Evolutionary conservation across 2,329 filamentous ascomycete species (phyloP).

Genomic region (Botrytis byssoidea): DNA sequence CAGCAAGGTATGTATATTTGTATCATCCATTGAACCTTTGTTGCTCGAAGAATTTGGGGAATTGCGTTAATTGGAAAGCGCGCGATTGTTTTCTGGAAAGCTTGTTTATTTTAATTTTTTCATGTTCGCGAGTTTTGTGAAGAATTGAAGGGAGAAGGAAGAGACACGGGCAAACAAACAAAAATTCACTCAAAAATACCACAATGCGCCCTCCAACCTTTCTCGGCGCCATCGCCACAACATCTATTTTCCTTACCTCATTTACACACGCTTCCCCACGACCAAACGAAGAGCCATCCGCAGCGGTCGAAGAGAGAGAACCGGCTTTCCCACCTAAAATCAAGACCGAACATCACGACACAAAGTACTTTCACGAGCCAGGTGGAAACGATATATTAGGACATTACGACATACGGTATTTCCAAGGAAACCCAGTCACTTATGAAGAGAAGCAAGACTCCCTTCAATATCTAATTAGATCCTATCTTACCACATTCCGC

Average conservation of each 20-base stretch:
- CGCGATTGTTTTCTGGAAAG: neutral
- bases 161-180: neutral
- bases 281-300: neutral
- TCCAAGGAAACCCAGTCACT: conserved; percentile 55
- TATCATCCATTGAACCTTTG: neutral
- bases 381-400: conserved; percentile 58
- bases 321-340: neutral
- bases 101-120: neutral
- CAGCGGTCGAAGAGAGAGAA: neutral
- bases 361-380: conserved; percentile 50
- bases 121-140: neutral
- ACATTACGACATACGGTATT: conserved; percentile 76
- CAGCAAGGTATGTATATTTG: neutral
- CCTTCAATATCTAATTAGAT: conserved; percentile 67
- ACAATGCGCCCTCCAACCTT: conserved; percentile 18
- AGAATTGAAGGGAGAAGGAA: neutral
- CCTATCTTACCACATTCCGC: conserved; percentile 68
- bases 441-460: conserved; percentile 66
- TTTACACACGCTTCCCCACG: neutral
- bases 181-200: neutral
- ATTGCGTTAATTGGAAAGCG: neutral
- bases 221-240: conserved; percentile 3
- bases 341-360: neutral
- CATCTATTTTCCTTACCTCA: conserved; percentile 5
- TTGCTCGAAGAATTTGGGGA: neutral